Evolutionary conservation across 2,329 filamentous ascomycete species (phyloP), one percentile per base, ranked within the genome.

Genomic region (Thermochaetoides dissita): DNA sequence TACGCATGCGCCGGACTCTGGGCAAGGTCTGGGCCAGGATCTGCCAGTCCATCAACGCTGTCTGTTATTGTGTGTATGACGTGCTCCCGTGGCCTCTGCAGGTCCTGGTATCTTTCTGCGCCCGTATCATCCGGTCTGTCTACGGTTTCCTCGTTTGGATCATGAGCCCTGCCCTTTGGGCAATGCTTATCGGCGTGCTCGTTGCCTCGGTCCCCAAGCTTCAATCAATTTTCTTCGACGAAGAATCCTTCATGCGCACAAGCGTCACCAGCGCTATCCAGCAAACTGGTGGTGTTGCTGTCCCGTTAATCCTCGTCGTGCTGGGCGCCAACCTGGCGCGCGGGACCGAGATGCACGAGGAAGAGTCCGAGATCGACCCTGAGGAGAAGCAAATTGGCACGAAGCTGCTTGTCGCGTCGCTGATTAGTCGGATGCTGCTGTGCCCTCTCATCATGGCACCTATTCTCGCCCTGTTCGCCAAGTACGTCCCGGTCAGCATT

Each of bases 151-250:
- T 88, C 9, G 91, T 84, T 83, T 82, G 84, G 38, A 94, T 95
- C 60, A 96, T 98, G 89, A 96, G 96, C 62, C 89, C 91, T 35
- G 91, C 91, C 1, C 77, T 98, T 28, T 96, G 88, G 87, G 88
- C 91, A 30, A 96, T 98, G 91, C 67, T 96, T 31, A 68, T 79
- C 34, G 85, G 91, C n/a, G 80, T 96, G 37, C 64, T 94, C 39
- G 84, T 98, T 6, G 91, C 91, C 3, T 94, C 87, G 1, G 75
- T 95, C 6, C 91, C 91, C 0, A 57, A 67, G 1, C 72, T 98
- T 7, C 89, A 98, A 59, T 68, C 71, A 34, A 65, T 91, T 11
- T 95, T 98, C 66, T 98, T 96, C 63, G 71, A 79, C 40, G 78
- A 87, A 33, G 89, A 84, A 11, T 87, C 87, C 0, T 94, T 98